Base-by-base conservation (phyloP, 23 red algal species). In the Porphyridium purpureum region DNA sequence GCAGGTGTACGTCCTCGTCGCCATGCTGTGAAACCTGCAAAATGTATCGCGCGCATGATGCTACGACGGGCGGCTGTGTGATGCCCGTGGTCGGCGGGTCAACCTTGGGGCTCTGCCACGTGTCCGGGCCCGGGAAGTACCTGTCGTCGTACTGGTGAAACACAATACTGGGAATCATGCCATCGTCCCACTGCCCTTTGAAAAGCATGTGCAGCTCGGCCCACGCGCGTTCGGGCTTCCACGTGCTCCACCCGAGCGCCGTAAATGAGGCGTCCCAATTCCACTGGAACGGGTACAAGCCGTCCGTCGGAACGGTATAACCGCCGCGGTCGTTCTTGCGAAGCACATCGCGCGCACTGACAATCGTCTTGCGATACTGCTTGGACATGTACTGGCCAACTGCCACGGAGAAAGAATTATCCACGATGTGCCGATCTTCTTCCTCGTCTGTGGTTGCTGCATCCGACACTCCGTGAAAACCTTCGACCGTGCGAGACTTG, bases 221-320 rank as follows among this genome's bases (percentile, higher is more conserved):
- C 29, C 59, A 52, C 28, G 72, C 72, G 29, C 56, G 50, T 4
- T 55, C 57, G 32, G 62, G 60, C 31, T 77, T 58, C 50, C 64
- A 77, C 28, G 60, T 54, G 64, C 47, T 56, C 35, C 64, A 77
- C n/a, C 72, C 72, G 15, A 77, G 32, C 3, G 72, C 50, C 27
- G 64, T 77, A 50, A 77, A 77, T 25, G 72, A 35, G 11, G 72
- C 60, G 20, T 77, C 72, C 72, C 72, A 77, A 11, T 54, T 62
- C 72, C 72, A 77, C 21, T 77, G 72, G 24, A 62, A 58, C 14
- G 72, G 72, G 31, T 77, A 77, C 3, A 77, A 26, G 25, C 53
- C 55, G 19, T 54, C 57, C 1, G 72, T 62, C 6, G 72, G 72
- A 20, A 77, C 47, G 1, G 72, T 77, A 30, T 54, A 73, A n/a